Evolutionary conservation across 192 early-diverging fungal species (phyloP).

Genomic region (Coemansia sp.): DNA sequence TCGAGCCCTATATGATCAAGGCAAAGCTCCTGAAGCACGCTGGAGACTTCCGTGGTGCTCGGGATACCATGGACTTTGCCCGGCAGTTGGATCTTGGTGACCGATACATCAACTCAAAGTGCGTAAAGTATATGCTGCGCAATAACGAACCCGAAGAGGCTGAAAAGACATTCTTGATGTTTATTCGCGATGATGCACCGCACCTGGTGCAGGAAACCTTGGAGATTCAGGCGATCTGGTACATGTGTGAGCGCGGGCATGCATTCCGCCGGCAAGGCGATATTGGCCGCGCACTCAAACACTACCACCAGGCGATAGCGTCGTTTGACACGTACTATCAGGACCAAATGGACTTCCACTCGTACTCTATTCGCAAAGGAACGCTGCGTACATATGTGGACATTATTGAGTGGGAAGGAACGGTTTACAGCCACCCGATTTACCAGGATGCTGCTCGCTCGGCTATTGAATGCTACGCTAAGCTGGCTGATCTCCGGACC

Average conservation of each 20-base stretch:
- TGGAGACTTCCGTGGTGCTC: slow-evolving; percentile 70
- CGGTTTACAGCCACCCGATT: slow-evolving; percentile 65
- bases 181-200: slow-evolving; percentile 60
- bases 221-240: slow-evolving; percentile 94
- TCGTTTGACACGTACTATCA: slow-evolving; percentile 82
- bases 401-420: slow-evolving; percentile 76
- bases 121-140: slow-evolving; percentile 90
- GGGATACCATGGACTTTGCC: slow-evolving; percentile 77
- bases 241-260: slow-evolving; percentile 73
- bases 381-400: slow-evolving; percentile 85
- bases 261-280: slow-evolving; percentile 66
- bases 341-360: slow-evolving; percentile 96
- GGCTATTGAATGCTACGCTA: slow-evolving; percentile 64
- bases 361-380: slow-evolving; percentile 85
- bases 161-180: slow-evolving; percentile 77
- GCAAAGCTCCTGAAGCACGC: slow-evolving; percentile 94
- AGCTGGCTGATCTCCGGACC: slow-evolving; percentile 47
- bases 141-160: slow-evolving; percentile 79
- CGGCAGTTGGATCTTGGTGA: slow-evolving; percentile 90
- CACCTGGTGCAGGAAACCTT: slow-evolving; percentile 76
- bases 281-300: slow-evolving; percentile 81
- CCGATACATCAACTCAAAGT: slow-evolving; percentile 91
- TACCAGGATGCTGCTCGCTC: slow-evolving; percentile 73
- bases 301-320: slow-evolving; percentile 78
- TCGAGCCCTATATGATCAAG: slow-evolving; percentile 90